phyloP scores from a whole-genome alignment of 2,329 filamentous ascomycete genomes.

The Chalaropsis thielavioides region DNA sequence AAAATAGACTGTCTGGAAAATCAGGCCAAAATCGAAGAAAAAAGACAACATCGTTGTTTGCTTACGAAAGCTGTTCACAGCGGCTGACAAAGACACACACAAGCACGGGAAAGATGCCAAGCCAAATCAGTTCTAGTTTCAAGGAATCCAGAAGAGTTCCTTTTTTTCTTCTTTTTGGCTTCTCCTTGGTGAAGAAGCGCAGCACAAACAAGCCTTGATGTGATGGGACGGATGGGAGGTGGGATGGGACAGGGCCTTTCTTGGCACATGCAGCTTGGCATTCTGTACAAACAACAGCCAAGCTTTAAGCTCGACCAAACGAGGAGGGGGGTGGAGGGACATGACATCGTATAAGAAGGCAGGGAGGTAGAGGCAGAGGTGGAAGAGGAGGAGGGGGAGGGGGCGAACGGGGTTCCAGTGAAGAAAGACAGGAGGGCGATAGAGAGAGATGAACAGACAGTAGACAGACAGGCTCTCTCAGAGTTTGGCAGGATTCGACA shows the following conservation, averaged over 20 bases:
- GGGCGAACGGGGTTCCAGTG: not conserved
- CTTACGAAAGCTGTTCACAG: too few relatives aligned
- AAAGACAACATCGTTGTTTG: too few relatives aligned
- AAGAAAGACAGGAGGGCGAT: not conserved
- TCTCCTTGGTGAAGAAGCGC: not conserved
- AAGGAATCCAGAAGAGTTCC: too few relatives aligned
- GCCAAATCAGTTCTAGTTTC: too few relatives aligned
- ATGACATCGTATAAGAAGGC: not conserved
- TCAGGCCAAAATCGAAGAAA: too few relatives aligned
- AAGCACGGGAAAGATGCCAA: too few relatives aligned
- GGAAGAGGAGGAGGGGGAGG: not conserved
- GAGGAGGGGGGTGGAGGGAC: not conserved
- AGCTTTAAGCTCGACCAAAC: not conserved
- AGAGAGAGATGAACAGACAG: not conserved
- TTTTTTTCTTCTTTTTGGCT: too few relatives aligned
- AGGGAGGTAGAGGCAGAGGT: not conserved
- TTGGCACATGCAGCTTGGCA: conserved; percentile 7
- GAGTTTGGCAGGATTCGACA: not conserved
- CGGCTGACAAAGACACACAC: too few relatives aligned
- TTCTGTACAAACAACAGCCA: not conserved
- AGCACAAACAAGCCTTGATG: not conserved
- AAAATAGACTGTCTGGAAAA: too few relatives aligned
- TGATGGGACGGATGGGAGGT: not conserved
- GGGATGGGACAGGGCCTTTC: not conserved
- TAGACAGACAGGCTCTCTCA: not conserved